A percentile compares a stretch with the other conserved stretches of the same genome.
Evolutionary conservation across 129 eudicot genomes (phyloP).

Genomic region (Flaveria brownii): DNA sequence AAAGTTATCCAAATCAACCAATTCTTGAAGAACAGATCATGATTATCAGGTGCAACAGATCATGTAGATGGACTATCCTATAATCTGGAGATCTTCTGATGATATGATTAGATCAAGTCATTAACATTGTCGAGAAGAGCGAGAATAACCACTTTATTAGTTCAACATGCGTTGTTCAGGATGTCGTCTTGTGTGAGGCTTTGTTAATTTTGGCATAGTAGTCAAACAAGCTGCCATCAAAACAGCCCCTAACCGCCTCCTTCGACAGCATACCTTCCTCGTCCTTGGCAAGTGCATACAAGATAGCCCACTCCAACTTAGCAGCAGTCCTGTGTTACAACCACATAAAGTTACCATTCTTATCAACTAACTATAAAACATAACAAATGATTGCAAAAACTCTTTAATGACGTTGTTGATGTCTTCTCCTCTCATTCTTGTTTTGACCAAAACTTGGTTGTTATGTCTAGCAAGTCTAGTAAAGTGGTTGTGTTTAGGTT

Average conservation of each 20-base stretch:
- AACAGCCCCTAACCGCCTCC: conserved; percentile 69
- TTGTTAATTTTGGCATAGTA: conserved; percentile 48
- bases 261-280: conserved; percentile 58
- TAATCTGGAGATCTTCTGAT: no score
- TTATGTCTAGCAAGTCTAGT: not conserved
- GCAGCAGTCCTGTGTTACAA: conserved; percentile 41
- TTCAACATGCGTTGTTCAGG: not conserved
- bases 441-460: not conserved
- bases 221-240: conserved; percentile 64
- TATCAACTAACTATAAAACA: not conserved
- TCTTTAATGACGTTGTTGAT: no score
- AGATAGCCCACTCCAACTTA: conserved; percentile 51
- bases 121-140: no score
- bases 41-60: no score
- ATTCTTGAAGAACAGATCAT: no score
- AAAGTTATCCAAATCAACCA: no score
- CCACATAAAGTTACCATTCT: not conserved
- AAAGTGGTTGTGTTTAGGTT: not conserved
- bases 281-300: conserved; percentile 53
- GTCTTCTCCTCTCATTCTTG: no score
- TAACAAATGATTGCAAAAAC: not conserved
- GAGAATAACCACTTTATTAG: not conserved
- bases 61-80: no score
- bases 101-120: no score
- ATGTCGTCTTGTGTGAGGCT: conserved; percentile 32